Conservation (phyloP, 495 filamentous ascomycete genomes). For the Daldinia caldariorum region DNA sequence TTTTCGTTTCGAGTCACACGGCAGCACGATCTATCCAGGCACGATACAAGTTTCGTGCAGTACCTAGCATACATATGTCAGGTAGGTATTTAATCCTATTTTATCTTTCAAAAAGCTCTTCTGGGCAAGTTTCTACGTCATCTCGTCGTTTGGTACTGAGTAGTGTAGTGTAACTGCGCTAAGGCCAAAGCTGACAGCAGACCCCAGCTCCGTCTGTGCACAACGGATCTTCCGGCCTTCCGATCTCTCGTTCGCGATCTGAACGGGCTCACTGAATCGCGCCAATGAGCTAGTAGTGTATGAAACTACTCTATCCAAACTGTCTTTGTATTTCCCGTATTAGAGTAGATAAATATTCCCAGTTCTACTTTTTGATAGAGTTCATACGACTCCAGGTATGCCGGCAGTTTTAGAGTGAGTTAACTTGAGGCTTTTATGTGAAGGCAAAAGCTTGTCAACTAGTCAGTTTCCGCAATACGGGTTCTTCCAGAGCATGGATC, state of each 20-base stretch:
- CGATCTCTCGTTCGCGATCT: slow-evolving; percentile 7
- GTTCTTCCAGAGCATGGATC: slow-evolving; percentile 2
- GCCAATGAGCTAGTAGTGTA: neutral
- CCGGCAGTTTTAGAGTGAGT: neutral
- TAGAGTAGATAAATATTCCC: neutral
- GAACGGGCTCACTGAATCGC: slow-evolving; percentile 23
- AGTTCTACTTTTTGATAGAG: slow-evolving; percentile 7
- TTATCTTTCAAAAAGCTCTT: neutral
- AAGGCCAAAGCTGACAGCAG: slow-evolving; percentile 24
- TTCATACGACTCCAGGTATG: slow-evolving; percentile 1
- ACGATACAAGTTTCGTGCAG: slow-evolving; percentile 2
- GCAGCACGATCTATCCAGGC: slow-evolving; percentile 9
- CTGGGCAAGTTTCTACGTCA: slow-evolving; percentile 5
- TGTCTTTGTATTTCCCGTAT: slow-evolving; percentile 23
- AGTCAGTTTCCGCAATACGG: neutral
- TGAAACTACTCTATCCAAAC: slow-evolving; percentile 1
- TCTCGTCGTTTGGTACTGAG: slow-evolving; percentile 7
- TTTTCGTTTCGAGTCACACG: slow-evolving; percentile 12
- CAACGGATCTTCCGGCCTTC: slow-evolving; percentile 39
- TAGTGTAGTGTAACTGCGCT: slow-evolving; percentile 11
- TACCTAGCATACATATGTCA: no score
- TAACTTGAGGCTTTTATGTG: slow-evolving; percentile 5
- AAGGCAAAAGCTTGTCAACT: neutral
- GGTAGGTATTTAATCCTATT: neutral
- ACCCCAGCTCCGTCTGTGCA: slow-evolving; percentile 26